Evolutionary conservation across 345 rosid genomes (phyloP).

Genomic region (Geranium rotundifolium): DNA sequence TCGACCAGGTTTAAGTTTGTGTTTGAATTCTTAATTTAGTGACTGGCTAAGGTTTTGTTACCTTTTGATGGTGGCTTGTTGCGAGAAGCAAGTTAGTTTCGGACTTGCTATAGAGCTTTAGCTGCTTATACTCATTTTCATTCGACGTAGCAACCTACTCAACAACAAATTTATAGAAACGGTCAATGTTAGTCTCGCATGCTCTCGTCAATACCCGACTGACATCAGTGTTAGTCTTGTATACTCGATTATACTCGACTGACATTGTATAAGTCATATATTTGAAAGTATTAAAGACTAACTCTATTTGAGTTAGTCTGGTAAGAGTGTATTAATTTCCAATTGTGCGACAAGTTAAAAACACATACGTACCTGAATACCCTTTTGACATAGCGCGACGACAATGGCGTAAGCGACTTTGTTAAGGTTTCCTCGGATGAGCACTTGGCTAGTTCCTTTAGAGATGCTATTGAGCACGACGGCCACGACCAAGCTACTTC

Average conservation of each 20-base stretch:
- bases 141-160: not conserved
- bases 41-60: too few species aligned
- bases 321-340: too few species aligned
- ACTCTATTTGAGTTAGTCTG: too few species aligned
- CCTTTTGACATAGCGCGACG: not conserved
- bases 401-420: not conserved
- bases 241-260: too few species aligned
- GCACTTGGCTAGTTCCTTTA: slow-evolving; percentile 7
- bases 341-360: too few species aligned
- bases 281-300: too few species aligned
- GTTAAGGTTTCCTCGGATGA: slow-evolving; percentile 2
- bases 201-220: too few species aligned
- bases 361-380: slow-evolving; percentile 10
- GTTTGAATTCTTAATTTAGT: too few species aligned
- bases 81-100: not conserved
- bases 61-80: not conserved
- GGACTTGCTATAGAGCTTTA: not conserved
- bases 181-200: too few species aligned
- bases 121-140: not conserved
- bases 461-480: slow-evolving; percentile 12
- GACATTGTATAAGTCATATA: too few species aligned
- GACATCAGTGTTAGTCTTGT: too few species aligned
- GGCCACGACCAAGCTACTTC: slow-evolving; percentile 10
- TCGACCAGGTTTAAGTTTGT: not conserved
- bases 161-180: not conserved